Evolutionary conservation across 2,329 filamentous ascomycete genomes (phyloP), one percentile per base, ranked within the genome.

Genomic region (Clarireedia homoeocarpa): DNA sequence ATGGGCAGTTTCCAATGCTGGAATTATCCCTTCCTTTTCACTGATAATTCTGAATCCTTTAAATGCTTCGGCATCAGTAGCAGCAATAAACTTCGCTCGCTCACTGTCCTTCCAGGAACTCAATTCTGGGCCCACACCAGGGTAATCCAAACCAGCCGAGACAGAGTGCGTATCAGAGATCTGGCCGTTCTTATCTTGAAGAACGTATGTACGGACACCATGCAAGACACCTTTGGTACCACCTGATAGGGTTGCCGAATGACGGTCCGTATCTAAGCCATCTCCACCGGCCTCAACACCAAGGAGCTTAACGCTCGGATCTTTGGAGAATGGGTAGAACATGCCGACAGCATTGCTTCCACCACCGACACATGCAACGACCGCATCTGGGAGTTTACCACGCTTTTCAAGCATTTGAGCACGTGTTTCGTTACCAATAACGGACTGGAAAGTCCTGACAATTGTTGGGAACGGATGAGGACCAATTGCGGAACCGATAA

Each of bases 391-490:
- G 2, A 99, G 83, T 74, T 94, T 92, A 63, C 90, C 89, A 48
- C 86, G 84, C 71, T 89, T 84, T 69, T 86, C 84, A 60, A 83
- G 77, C 86, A 99, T 91, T 75, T 97, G 92, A 65, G 85, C 75
- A 77, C 94, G 96, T 46, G 94, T 96, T 77, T 99, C 94, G 65
- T 88, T 83, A 55, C 94, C 94, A 63, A 99, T 99, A 60, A 99
- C 88, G 5, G 88, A 94, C 75, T 97, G 94, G 84, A 99, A 96
- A 0, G 92, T 96, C 59, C 94, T 86, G 52, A 97, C 94, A 61
- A 97, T 97, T 51, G 90, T 95, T 1, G 94, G 94, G 85, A 96
- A 97, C 10, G 94, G 94, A 71, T 99, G 94, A 48, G 94, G 94
- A 0, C 94, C 94, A 65, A 99, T 99, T 46, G 94, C 94, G 15